Conservation (phyloP, 129 eudicot species). For the Glebionis coronaria region DNA sequence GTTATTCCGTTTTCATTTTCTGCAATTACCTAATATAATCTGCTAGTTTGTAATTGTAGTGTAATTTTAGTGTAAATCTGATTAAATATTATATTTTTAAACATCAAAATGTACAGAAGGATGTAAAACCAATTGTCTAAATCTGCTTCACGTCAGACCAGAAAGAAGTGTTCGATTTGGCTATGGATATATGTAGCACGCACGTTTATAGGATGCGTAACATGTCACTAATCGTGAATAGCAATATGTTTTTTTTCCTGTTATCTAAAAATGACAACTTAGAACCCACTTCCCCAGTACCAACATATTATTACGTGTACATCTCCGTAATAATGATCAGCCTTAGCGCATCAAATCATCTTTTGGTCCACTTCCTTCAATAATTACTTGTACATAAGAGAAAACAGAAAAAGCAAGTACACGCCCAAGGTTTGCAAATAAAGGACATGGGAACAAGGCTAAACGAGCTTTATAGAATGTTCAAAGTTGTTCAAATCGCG, state of each 20-base stretch:
- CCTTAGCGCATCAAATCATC: background rate
- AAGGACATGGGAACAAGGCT: no score
- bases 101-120: background rate
- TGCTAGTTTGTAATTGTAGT: no score
- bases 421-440: no score
- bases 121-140: background rate
- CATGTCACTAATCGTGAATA: background rate
- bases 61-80: no score
- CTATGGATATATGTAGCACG: background rate
- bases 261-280: background rate
- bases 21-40: no score
- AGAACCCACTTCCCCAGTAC: background rate
- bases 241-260: background rate
- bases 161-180: background rate
- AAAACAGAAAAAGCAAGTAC: no score
- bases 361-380: background rate
- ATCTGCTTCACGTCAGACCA: constrained; percentile 6
- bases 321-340: no score
- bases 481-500: no score
- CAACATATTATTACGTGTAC: background rate
- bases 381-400: no score
- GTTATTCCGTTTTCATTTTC: no score
- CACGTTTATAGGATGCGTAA: background rate
- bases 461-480: no score
- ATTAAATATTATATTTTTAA: background rate